Evolutionary conservation across 2,329 filamentous ascomycete species (phyloP), one percentile per base, ranked within the genome.

Genomic region (Trichoderma koningiopsis): DNA sequence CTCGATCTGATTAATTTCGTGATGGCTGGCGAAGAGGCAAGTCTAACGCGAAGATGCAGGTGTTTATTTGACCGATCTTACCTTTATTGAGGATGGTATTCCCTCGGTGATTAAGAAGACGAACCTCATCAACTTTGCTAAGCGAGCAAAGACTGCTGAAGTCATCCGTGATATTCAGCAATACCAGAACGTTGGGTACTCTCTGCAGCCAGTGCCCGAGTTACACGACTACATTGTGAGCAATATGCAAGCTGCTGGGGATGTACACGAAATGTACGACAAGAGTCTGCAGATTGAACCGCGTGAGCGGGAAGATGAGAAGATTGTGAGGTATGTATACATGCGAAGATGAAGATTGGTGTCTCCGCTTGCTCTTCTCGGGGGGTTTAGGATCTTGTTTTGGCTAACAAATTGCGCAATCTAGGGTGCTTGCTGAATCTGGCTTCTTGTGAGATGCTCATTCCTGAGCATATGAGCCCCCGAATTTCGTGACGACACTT

Each of bases 221-320:
- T 85, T 99, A 73, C 95, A 98, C 79, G 94, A 98, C 74, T 99
- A 98, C 81, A 97, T 99, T 73, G 83, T 97, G 74, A 94, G 90
- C 79, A 97, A 98, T 79, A 97, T 98, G 92, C 92, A 96, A 82
- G 91, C 91, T 35, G 95, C 96, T 4, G 92, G 94, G 64, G 95
- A 98, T 79, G 96, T 99, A 72, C 94, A 98, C 80, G 95, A 98
- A 84, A 98, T 98, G 96, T 99, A 98, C 84, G 94, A 98, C 81
- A 94, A 94, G 86, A 97, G 94, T 82, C 84, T 99, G 82, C 87
- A 91, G 76, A 90, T 99, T 71, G 96, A 99, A 80, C 96, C 96
- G 72, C 88, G 96, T 76, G 96, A 99, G 84, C 88, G 96, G 76
- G 96, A 99, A 83, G 96, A 99, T 78, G 96, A 99, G 83, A 98